These are phyloP conservation scores for Vitis cinerea DNA, from an alignment of 164 flowering plant species.

Conservation along the genomic window DNA sequence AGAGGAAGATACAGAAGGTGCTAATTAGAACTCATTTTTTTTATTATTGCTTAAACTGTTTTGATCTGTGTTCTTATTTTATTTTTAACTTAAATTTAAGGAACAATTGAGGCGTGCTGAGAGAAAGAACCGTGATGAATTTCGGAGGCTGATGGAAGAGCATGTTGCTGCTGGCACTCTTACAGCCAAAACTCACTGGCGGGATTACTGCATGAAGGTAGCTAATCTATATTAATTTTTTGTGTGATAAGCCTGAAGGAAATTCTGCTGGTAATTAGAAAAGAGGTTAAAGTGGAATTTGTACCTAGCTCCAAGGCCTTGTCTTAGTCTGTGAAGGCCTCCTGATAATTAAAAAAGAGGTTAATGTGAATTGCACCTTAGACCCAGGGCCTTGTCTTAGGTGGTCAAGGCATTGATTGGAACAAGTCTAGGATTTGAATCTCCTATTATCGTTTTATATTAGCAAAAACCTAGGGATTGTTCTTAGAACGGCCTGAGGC, in stretches of 20 bases:
- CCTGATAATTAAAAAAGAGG: too few relatives aligned
- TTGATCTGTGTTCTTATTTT: constrained; percentile 6
- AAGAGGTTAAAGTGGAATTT: background rate
- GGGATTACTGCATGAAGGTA: constrained; percentile 92
- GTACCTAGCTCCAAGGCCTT: too few relatives aligned
- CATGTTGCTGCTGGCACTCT: constrained; percentile 73
- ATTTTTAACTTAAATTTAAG: constrained; percentile 24
- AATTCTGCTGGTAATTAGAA: background rate
- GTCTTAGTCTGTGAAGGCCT: too few relatives aligned
- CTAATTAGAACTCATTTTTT: background rate
- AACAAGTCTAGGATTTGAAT: too few relatives aligned
- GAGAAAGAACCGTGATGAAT: constrained; percentile 91
- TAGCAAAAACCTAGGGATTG: too few relatives aligned
- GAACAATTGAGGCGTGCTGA: constrained; percentile 81
- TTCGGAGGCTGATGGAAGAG: constrained; percentile 85
- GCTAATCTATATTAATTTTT: background rate
- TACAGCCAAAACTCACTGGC: constrained; percentile 88
- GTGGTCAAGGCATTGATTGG: too few relatives aligned
- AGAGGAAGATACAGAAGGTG: constrained; percentile 88
- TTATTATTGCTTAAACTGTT: background rate
- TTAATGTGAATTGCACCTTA: too few relatives aligned
- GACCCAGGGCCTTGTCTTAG: too few relatives aligned
- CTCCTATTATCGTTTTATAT: too few relatives aligned
- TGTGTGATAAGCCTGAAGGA: background rate
- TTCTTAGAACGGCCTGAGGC: too few relatives aligned